phyloP scores from a whole-genome alignment of 169 alveolate species.

The Cryptosporidium xiaoi region DNA sequence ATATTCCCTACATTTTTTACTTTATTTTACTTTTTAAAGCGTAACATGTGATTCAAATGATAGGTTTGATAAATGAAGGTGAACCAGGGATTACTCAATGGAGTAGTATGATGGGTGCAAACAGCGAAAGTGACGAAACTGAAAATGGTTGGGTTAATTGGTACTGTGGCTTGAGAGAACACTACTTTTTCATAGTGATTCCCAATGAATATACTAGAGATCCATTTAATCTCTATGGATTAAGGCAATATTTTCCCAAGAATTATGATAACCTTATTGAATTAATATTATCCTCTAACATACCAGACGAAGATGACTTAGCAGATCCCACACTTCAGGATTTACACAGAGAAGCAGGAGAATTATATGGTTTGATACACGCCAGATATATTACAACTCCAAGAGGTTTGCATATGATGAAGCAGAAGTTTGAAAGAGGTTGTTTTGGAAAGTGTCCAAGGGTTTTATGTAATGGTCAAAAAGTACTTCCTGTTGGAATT shows the following conservation, averaged over 20 bases:
- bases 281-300: slow-evolving; percentile 73
- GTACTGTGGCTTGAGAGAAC: slow-evolving; percentile 75
- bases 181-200: slow-evolving; percentile 69
- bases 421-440: slow-evolving; percentile 94
- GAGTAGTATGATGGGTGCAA: slow-evolving; percentile 56
- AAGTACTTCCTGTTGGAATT: slow-evolving; percentile 94
- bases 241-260: slow-evolving; percentile 76
- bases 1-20: background rate
- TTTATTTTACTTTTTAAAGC: background rate
- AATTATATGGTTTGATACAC: slow-evolving; percentile 93
- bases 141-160: slow-evolving; percentile 76
- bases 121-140: slow-evolving; percentile 63
- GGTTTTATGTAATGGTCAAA: slow-evolving; percentile 94
- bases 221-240: slow-evolving; percentile 81
- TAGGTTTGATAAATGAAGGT: slow-evolving; percentile 62
- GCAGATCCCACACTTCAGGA: slow-evolving; percentile 79
- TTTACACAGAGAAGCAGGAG: slow-evolving; percentile 91
- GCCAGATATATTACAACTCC: slow-evolving; percentile 94
- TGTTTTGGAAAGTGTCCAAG: slow-evolving; percentile 97
- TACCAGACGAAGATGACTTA: slow-evolving; percentile 80
- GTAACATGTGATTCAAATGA: slow-evolving; percentile 22
- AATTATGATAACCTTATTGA: slow-evolving; percentile 74
- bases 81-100: slow-evolving; percentile 48
- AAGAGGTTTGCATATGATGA: slow-evolving; percentile 89
- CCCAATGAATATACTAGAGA: slow-evolving; percentile 77